phyloP scores from a whole-genome alignment of 352 stramenopile genomes.

The Phytopythium cucurbitacearum region DNA sequence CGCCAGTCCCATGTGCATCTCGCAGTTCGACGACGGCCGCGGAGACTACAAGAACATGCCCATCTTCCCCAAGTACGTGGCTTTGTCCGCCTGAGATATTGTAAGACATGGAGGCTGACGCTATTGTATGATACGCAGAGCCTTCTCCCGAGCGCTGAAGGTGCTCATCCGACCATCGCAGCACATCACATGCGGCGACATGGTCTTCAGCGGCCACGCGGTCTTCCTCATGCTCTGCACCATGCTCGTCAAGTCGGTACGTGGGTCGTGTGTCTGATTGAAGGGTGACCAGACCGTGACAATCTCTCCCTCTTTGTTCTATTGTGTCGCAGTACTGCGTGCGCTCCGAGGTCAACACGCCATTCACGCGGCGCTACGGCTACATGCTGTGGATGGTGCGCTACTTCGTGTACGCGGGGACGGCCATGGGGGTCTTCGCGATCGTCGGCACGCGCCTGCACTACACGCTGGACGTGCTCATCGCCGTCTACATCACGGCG shows the following conservation, averaged over 20 bases:
- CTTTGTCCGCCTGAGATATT: background rate
- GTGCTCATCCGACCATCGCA: conserved; percentile 78
- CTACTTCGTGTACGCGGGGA: conserved; percentile 70
- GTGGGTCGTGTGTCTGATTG: background rate
- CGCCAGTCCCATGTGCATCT: conserved; percentile 84
- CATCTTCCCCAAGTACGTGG: conserved; percentile 83
- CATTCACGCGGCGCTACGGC: conserved; percentile 71
- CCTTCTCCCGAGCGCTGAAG: conserved; percentile 76
- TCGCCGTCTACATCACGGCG: conserved; percentile 82
- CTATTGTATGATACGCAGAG: conserved; percentile 24
- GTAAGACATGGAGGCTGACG: background rate
- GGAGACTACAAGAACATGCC: conserved; percentile 78
- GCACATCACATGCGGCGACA: conserved; percentile 87
- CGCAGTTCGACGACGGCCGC: conserved; percentile 65
- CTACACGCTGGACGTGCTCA: conserved; percentile 86
- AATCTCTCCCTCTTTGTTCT: conserved; percentile 2
- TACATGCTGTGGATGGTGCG: conserved; percentile 78
- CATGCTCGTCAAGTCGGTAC: conserved; percentile 77
- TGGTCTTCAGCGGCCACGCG: conserved; percentile 87
- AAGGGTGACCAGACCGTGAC: background rate
- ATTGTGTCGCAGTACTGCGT: conserved; percentile 61
- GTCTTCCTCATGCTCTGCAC: conserved; percentile 83
- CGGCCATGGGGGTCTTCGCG: conserved; percentile 66
- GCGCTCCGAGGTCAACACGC: conserved; percentile 76
- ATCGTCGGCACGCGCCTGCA: conserved; percentile 84